A percentile compares a stretch with the other conserved stretches of the same genome.
These are phyloP conservation scores for Zymoseptoria crescenta DNA, from an alignment of 2,329 filamentous ascomycete species.

Conservation along the genomic window DNA sequence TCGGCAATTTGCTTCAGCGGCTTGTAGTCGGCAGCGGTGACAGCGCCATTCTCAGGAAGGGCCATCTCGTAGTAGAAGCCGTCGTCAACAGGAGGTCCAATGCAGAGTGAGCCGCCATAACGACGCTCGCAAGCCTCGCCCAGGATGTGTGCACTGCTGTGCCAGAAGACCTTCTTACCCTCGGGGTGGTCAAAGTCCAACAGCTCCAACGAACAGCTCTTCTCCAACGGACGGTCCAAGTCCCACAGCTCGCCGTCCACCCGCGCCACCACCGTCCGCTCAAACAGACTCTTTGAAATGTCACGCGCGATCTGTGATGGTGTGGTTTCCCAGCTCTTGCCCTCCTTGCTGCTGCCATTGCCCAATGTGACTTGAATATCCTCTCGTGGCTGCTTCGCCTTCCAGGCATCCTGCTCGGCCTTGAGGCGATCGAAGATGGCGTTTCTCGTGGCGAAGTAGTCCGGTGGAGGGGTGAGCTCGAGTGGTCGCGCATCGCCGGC, in stretches of 20 bases:
- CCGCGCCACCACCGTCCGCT: constrained; percentile 78
- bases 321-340: constrained; percentile 85
- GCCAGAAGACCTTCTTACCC: constrained; percentile 96
- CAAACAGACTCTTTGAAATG: constrained; percentile 78
- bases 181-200: constrained; percentile 69
- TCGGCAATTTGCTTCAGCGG: constrained; percentile 71
- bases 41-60: constrained; percentile 60
- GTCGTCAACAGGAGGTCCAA: constrained; percentile 83
- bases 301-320: constrained; percentile 68
- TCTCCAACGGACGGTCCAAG: constrained; percentile 80
- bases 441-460: constrained; percentile 76
- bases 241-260: constrained; percentile 89
- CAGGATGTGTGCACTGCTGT: constrained; percentile 91
- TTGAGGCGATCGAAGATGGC: constrained; percentile 84
- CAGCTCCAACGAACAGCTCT: constrained; percentile 75
- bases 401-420: constrained; percentile 70
- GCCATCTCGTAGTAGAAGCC: constrained; percentile 99
- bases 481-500: constrained; percentile 35
- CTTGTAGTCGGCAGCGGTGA: constrained; percentile 73
- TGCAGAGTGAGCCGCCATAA: constrained; percentile 86
- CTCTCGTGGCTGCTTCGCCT: constrained; percentile 62
- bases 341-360: constrained; percentile 62
- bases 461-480: constrained; percentile 50
- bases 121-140: constrained; percentile 87
- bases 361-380: constrained; percentile 66